Evolutionary conservation across 2,329 filamentous ascomycete species (phyloP).

Genomic region (Phaeosphaeria sp.): DNA sequence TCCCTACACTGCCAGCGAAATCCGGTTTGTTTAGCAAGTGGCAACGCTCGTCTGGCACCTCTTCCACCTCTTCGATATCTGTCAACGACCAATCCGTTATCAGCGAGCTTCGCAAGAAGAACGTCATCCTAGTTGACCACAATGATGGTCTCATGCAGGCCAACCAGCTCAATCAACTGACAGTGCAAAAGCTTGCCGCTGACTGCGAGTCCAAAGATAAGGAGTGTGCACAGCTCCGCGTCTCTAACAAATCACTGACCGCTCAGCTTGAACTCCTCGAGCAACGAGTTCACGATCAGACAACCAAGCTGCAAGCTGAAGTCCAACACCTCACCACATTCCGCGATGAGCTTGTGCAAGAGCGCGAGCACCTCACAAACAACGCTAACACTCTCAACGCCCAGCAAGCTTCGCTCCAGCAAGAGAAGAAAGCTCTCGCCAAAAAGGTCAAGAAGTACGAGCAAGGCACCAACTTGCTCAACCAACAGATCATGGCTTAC

Average conservation of each 20-base stretch:
- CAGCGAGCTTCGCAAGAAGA: background rate
- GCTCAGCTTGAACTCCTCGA: background rate
- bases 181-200: background rate
- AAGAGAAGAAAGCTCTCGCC: background rate
- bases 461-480: background rate
- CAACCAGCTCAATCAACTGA: background rate
- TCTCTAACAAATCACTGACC: background rate
- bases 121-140: background rate
- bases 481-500: background rate
- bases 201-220: background rate
- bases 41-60: background rate
- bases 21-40: background rate
- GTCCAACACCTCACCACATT: background rate
- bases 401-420: background rate
- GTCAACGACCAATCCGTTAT: background rate
- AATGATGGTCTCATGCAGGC: background rate
- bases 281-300: background rate
- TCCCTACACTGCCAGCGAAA: background rate
- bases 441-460: background rate
- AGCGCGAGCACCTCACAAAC: background rate
- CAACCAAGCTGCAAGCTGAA: background rate
- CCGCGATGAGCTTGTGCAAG: background rate
- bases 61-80: background rate
- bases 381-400: background rate
- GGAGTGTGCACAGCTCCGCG: background rate